Evolutionary conservation across 768 basidiomycete species (phyloP), one percentile per base, ranked within the genome.

Genomic region (Rhodotorula sphaerocarpa): DNA sequence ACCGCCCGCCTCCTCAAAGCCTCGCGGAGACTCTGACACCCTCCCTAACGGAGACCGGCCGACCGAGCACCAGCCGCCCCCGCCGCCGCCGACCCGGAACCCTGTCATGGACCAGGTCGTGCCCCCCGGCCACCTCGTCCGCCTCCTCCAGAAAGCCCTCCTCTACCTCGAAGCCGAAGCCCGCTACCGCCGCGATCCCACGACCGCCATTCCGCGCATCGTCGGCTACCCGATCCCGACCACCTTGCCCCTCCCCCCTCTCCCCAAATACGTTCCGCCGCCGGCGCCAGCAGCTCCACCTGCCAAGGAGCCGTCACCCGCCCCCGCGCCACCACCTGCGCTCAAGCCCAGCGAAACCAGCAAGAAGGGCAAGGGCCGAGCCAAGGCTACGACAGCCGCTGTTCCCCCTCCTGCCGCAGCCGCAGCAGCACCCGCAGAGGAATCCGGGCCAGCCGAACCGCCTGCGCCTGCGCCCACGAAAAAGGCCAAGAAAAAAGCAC

Each of bases 91-190:
- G 28, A 36, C 9, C 18, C 27, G 44, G 28, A 46, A 57, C 30
- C 46, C 59, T 18, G n/a, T 67, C n/a, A 43, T 63, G 46, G 62
- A 61, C 41, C 18, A 39, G 5, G 56, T 65, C 30, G 61, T 69
- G 1, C 72, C 72, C 15, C 70, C 66, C 1, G 70, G 69, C 4
- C 71, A 72, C 52, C 56, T 73, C 50, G 55, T 73, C 48, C 45
- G 65, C 25, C 55, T 73, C 18, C 54, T 73, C 7, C 71, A 72
- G 34, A 72, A 72, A 47, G 71, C 70, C 2, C 53, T 72, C 21
- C 55, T 70, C 18, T 73, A 73, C 48, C 52, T 69, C 21, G 65
- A 70, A 31, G 72, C 71, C 0, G 71, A 73, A 43, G 59, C 66
- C 1, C 23, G 51, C 20, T 72, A 70, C 33, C 28, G 71, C 27